Evolutionary conservation across 2,329 filamentous ascomycete species (phyloP).

Genomic region (Cladosporium sp.): DNA sequence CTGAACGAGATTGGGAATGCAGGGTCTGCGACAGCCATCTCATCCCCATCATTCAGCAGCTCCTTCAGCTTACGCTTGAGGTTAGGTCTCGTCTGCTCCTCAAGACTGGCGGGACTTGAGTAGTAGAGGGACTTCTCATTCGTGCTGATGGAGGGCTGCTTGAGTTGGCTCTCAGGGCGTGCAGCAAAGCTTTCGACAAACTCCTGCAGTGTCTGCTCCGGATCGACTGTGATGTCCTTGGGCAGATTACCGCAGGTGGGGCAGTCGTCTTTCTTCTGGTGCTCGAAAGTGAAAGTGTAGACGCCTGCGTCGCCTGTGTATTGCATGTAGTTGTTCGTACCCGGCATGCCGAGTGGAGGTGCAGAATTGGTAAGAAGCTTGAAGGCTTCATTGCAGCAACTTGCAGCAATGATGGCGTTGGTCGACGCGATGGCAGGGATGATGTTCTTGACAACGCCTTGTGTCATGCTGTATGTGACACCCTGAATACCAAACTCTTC

Average conservation of each 20-base stretch:
- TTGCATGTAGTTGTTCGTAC: constrained; percentile 90
- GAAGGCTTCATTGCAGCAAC: constrained; percentile 94
- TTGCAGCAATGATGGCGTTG: constrained; percentile 92
- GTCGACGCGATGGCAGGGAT: constrained; percentile 98
- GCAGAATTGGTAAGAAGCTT: constrained; percentile 86
- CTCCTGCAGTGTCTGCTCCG: constrained; percentile 72
- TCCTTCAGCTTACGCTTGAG: constrained; percentile 75
- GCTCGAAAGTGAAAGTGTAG: constrained; percentile 96
- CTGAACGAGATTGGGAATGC: constrained; percentile 71
- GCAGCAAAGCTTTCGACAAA: constrained; percentile 82
- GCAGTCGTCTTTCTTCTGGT: constrained; percentile 91
- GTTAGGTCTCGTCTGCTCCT: constrained; percentile 82
- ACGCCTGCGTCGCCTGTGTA: constrained; percentile 94
- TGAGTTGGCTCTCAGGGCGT: constrained; percentile 85
- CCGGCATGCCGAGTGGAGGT: constrained; percentile 72
- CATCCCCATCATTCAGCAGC: constrained; percentile 76
- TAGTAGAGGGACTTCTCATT: constrained; percentile 88
- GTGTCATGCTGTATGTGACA: constrained; percentile 92
- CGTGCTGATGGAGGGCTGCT: constrained; percentile 82
- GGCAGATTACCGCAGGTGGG: constrained; percentile 87
- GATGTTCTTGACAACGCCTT: constrained; percentile 98
- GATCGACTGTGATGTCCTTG: constrained; percentile 70
- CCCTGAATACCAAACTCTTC: constrained; percentile 86
- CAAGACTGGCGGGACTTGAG: constrained; percentile 76
- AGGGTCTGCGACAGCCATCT: constrained; percentile 90